These are phyloP conservation scores for Fusarium solani-melongenae DNA, from an alignment of 2,329 filamentous ascomycete genomes.

Conservation along the genomic window DNA sequence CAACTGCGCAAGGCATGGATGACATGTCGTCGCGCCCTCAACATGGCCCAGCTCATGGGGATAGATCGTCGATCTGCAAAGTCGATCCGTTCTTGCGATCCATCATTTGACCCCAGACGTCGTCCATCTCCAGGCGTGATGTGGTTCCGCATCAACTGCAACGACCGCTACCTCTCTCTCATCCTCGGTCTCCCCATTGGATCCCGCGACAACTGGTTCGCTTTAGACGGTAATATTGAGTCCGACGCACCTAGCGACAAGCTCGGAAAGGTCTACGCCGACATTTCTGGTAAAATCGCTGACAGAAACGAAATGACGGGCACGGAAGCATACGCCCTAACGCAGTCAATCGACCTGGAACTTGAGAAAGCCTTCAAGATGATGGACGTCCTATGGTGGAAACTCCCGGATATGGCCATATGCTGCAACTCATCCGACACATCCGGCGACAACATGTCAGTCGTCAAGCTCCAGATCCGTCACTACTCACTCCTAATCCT, in stretches of 20 bases:
- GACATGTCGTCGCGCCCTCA: constrained; percentile 59
- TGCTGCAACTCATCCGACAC: constrained; percentile 35
- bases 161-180: constrained; percentile 63
- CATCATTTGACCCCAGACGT: constrained; percentile 46
- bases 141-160: constrained; percentile 62
- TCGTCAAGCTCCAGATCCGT: constrained; percentile 60
- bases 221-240: constrained; percentile 41
- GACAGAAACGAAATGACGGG: constrained; percentile 56
- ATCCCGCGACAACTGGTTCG: constrained; percentile 54
- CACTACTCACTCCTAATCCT: constrained; percentile 63
- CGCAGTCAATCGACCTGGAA: constrained; percentile 59
- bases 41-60: constrained; percentile 63
- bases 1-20: constrained; percentile 67
- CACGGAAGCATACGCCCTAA: constrained; percentile 53
- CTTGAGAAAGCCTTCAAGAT: constrained; percentile 55
- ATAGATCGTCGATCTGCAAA: constrained; percentile 50
- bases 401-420: constrained; percentile 44
- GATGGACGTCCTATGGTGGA: constrained; percentile 63
- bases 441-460: constrained; percentile 37
- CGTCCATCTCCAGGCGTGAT: constrained; percentile 44
- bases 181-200: constrained; percentile 62
- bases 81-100: constrained; percentile 53
- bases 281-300: constrained; percentile 57
- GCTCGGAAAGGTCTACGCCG: constrained; percentile 58
- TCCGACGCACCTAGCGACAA: constrained; percentile 53